These are phyloP conservation scores for Lagenidium giganteum DNA, from an alignment of 352 stramenopile species.

Conservation along the genomic window DNA sequence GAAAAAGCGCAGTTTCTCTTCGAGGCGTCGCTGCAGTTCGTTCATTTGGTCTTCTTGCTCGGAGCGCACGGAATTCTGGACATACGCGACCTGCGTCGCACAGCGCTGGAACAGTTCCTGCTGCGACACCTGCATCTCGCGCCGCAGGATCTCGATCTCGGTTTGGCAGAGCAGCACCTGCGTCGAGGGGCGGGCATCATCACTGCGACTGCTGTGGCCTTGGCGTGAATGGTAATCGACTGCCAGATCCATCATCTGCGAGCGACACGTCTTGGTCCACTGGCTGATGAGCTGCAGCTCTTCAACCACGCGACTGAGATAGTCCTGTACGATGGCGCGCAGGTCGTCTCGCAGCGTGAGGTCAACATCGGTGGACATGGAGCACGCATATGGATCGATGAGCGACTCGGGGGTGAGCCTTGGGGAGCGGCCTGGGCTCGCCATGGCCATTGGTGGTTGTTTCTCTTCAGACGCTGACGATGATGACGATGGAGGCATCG, in stretches of 20 bases:
- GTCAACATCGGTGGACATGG: conserved; percentile 26
- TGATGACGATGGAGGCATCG: too few relatives aligned
- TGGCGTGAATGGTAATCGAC: too few relatives aligned
- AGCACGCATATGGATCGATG: conserved; percentile 27
- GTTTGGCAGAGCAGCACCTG: conserved; percentile 20
- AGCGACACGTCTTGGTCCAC: conserved; percentile 24
- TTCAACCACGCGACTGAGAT: conserved; percentile 44
- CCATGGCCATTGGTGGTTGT: too few relatives aligned
- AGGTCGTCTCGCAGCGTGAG: conserved; percentile 27
- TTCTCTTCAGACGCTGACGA: too few relatives aligned
- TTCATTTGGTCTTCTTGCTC: conserved; percentile 21
- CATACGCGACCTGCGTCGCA: conserved; percentile 23
- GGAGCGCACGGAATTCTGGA: conserved; percentile 19
- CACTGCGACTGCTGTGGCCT: background rate
- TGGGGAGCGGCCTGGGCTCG: too few relatives aligned
- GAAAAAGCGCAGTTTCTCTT: conserved; percentile 28
- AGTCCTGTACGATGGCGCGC: conserved; percentile 28
- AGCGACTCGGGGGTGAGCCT: background rate
- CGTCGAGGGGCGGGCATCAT: background rate
- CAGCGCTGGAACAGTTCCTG: conserved; percentile 26
- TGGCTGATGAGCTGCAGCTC: conserved; percentile 44
- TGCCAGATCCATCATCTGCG: conserved; percentile 6
- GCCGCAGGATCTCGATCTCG: conserved; percentile 29
- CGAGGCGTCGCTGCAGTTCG: conserved; percentile 20
- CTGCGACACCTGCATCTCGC: conserved; percentile 18